phyloP scores from a whole-genome alignment of 768 basidiomycete species.

The Phylloporus arenicola region DNA sequence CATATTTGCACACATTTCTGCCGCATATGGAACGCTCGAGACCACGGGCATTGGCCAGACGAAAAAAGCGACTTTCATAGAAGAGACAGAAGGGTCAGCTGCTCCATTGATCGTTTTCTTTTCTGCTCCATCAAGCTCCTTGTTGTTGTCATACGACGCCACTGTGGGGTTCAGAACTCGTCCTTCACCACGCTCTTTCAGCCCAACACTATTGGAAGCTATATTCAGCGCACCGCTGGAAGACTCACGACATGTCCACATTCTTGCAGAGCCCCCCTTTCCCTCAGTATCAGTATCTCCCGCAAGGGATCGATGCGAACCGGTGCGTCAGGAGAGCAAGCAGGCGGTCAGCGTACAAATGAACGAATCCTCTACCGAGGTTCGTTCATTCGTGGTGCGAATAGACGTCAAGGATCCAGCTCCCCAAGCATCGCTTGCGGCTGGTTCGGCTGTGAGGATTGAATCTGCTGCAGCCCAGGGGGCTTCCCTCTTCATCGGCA shows the following conservation, averaged over 20 bases:
- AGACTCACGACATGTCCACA: conserved; percentile 17
- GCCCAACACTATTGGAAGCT: conserved; percentile 3
- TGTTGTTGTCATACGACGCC: conserved; percentile 12
- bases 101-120: conserved; percentile 25
- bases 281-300: neutral
- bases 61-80: conserved; percentile 17
- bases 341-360: conserved; percentile 15
- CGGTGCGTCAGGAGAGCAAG: conserved; percentile 7
- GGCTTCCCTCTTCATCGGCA: conserved; percentile 9
- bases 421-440: conserved; percentile 12
- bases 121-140: conserved; percentile 10
- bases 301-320: conserved; percentile 3
- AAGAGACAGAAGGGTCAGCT: conserved; percentile 14
- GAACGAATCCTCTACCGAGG: conserved; percentile 8
- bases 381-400: conserved; percentile 18
- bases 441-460: conserved; percentile 17
- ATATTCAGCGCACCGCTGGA: conserved; percentile 20
- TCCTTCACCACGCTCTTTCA: conserved; percentile 9
- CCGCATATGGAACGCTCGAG: conserved; percentile 19
- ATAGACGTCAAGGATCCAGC: conserved; percentile 20
- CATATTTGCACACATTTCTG: conserved; percentile 17
- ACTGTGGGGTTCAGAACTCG: conserved; percentile 18
- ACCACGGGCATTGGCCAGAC: conserved; percentile 11
- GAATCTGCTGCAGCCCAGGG: conserved; percentile 2
- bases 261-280: conserved; percentile 21